Evolutionary conservation across 768 basidiomycete species (phyloP).

Genomic region (Pilatotrama ljubarskyi): DNA sequence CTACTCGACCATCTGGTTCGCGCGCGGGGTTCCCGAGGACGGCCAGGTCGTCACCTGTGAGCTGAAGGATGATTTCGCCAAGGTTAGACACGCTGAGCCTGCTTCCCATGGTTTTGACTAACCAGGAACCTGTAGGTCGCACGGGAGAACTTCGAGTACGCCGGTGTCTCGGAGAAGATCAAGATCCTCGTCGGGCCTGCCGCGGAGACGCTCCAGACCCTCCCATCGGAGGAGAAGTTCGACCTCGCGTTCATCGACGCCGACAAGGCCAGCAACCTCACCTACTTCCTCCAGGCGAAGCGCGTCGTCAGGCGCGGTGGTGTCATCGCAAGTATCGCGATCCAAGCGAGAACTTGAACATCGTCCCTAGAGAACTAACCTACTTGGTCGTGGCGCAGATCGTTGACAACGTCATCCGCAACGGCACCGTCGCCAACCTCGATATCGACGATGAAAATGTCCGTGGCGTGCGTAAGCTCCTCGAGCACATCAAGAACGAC

Average conservation of each 20-base stretch:
- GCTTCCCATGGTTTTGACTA: not conserved
- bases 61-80: slow-evolving; percentile 44
- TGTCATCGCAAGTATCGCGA: slow-evolving; percentile 49
- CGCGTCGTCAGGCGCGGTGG: slow-evolving; percentile 59
- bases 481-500: slow-evolving; percentile 50
- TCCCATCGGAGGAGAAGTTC: slow-evolving; percentile 52
- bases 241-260: slow-evolving; percentile 76
- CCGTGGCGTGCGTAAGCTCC: slow-evolving; percentile 49
- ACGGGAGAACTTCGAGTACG: slow-evolving; percentile 52
- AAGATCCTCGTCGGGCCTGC: slow-evolving; percentile 54
- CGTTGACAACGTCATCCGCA: slow-evolving; percentile 62
- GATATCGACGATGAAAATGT: slow-evolving; percentile 22
- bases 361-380: not conserved
- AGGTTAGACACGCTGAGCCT: slow-evolving; percentile 32
- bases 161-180: slow-evolving; percentile 51
- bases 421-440: slow-evolving; percentile 46
- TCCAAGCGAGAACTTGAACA: not conserved
- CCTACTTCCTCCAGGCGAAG: slow-evolving; percentile 62
- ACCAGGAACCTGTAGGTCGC: slow-evolving; percentile 46
- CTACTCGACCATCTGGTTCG: slow-evolving; percentile 39
- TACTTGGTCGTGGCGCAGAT: slow-evolving; percentile 36
- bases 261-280: slow-evolving; percentile 56
- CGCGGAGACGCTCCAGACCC: slow-evolving; percentile 46
- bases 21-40: slow-evolving; percentile 45
- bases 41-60: slow-evolving; percentile 51